Conservation (phyloP, 1,284 basidiomycete genomes). For the Melampsora americana region DNA sequence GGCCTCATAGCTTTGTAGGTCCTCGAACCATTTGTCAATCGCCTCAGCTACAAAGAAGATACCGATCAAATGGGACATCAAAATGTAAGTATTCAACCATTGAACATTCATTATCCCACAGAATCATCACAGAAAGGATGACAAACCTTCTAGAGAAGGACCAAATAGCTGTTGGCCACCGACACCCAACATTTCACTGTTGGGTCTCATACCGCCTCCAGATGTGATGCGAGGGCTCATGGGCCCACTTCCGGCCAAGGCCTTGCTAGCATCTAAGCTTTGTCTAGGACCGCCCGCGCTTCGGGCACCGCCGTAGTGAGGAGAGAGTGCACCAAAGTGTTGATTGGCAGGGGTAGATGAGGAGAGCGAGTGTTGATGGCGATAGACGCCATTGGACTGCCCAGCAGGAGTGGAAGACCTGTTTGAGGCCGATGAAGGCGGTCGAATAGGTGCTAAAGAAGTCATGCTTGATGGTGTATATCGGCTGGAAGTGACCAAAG, state of each 20-base stretch:
- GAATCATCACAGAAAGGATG: too few species aligned
- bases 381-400: conserved; percentile 33
- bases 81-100: conserved; percentile 4
- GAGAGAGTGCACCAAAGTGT: conserved; percentile 42
- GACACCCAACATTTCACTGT: conserved; percentile 37
- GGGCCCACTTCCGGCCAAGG: conserved; percentile 16
- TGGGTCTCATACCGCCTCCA: conserved; percentile 20
- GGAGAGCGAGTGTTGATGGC: conserved; percentile 40
- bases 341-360: conserved; percentile 41
- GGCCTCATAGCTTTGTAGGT: conserved; percentile 94
- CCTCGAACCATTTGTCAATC: conserved; percentile 99
- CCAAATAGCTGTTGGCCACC: conserved; percentile 7
- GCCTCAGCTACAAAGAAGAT: conserved; percentile 69
- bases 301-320: conserved; percentile 30
- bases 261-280: conserved; percentile 34
- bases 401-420: conserved; percentile 28
- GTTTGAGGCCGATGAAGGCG: conserved; percentile 36
- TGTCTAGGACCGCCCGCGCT: conserved; percentile 40
- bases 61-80: conserved; percentile 44
- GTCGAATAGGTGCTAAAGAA: conserved; percentile 36
- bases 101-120: background rate
- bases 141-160: conserved; percentile 34
- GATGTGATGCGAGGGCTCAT: conserved; percentile 24
- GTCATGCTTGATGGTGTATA: background rate
- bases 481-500: too few species aligned